These are phyloP conservation scores for Wallacemonas rigidus DNA, from an alignment of 208 protist genomes.

Conservation along the genomic window DNA sequence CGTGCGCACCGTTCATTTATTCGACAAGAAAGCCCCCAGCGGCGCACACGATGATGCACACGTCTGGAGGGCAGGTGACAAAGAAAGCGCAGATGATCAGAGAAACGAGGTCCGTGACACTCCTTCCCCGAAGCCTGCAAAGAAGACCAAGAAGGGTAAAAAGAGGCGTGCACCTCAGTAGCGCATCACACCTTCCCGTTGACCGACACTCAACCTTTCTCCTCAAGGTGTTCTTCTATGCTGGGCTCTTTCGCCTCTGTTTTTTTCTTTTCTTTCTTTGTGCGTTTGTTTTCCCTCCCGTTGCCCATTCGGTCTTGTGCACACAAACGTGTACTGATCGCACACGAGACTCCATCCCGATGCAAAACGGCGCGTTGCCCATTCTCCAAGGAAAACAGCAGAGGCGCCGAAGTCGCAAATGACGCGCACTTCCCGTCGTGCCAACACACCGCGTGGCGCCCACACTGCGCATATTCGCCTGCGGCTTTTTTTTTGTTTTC, in stretches of 20 bases:
- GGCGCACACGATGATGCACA: neutral
- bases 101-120: neutral
- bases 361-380: no score
- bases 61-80: neutral
- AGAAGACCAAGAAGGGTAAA: constrained; percentile 6
- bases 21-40: constrained; percentile 17
- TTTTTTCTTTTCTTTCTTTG: neutral
- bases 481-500: no score
- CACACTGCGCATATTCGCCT: no score
- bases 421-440: no score
- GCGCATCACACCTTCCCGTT: neutral
- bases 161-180: neutral
- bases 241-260: no score
- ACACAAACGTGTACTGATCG: neutral
- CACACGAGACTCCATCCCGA: no score
- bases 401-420: no score
- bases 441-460: no score
- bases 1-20: constrained; percentile 8
- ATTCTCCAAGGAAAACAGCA: no score
- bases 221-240: neutral
- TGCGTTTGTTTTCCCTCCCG: neutral
- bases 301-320: neutral
- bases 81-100: neutral
- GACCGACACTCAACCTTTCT: neutral
- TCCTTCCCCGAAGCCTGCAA: neutral